Evolutionary conservation across 352 stramenopile genomes (phyloP).

Genomic region (Phytophthora citricola): DNA sequence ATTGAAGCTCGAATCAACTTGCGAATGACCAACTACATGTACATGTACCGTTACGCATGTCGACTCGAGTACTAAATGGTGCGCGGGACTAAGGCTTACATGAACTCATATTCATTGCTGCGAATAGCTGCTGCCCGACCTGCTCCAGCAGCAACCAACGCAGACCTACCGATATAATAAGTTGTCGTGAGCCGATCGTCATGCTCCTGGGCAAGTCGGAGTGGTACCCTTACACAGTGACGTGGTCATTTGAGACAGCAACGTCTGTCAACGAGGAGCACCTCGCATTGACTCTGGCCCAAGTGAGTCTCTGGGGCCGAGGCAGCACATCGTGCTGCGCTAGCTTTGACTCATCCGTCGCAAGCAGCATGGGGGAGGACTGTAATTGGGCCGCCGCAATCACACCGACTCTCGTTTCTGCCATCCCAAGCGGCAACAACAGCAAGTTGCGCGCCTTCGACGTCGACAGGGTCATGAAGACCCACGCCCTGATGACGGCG

Average conservation of each 20-base stretch:
- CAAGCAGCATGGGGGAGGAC: not conserved
- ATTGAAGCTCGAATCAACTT: no score
- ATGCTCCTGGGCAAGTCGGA: not conserved
- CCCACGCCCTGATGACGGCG: conserved; percentile 10
- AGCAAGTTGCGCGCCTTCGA: not conserved
- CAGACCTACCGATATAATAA: not conserved
- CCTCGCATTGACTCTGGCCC: conserved; percentile 1
- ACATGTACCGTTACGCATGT: no score
- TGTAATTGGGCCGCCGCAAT: conserved; percentile 19
- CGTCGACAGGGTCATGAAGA: conserved; percentile 4
- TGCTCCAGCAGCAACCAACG: not conserved
- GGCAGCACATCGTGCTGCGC: conserved; percentile 13
- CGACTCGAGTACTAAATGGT: no score
- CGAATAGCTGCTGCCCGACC: not conserved
- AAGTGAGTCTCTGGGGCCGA: not conserved
- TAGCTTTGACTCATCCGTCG: conserved; percentile 30
- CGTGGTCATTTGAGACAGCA: conserved; percentile 12
- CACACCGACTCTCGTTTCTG: conserved; percentile 30
- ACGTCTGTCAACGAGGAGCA: conserved; percentile 11
- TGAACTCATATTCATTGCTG: no score
- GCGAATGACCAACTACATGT: no score
- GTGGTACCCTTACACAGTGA: conserved; percentile 9
- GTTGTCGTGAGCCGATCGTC: no score
- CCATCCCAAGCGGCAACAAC: not conserved
- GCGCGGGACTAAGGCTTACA: no score